Base-by-base conservation (phyloP, 345 rosid species). In the Raphanus raphanistrum region DNA sequence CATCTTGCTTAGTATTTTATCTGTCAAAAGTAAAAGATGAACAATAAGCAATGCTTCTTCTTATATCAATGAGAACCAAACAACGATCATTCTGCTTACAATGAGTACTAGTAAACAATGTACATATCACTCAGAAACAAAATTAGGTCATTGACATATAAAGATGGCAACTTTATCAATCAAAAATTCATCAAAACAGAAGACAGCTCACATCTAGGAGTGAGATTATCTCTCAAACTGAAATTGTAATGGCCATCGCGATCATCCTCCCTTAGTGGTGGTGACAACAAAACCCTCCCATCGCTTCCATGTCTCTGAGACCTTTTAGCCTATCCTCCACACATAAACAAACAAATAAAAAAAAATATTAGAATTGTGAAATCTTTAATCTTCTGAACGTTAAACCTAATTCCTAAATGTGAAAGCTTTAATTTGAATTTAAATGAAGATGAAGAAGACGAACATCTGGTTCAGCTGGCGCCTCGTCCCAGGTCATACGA, bases 1-100 rank as follows among this genome's bases (percentile, higher is more conserved):
- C 90, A 90, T 88, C 83, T 88, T 86, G 86, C 92, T 80, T 57
- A 87, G 84, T 75, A 90, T 90, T 69, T 90, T 90, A 85, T 88
- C 92, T 90, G 84, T 58, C 71, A 64, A 57, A 57, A 50, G 48
- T 55, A 16, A 35, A 35, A 54, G 10, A 26, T 2, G 36, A 60
- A 16, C 45, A 17, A 28, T 11, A 3, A 2, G n/a, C 33, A 25
- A 15, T 9, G 15, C 16, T 21, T 21, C 21, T 21, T 7, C 32
- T 43, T 66, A n/a, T 28, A 50, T 48, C 35, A 50, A 32, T 21
- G 57, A 21, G 32, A 35, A 57, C 10, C 11, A 1, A 54, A 54
- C 26, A 45, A 43, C 8, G 6, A 62, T 66, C 11, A 45, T 33
- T 29, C 16, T 54, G 64, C 55, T 7, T 36, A 25, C 32, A 66